Conservation (phyloP, 768 basidiomycete species). For the Coprinopsis cinerea region DNA sequence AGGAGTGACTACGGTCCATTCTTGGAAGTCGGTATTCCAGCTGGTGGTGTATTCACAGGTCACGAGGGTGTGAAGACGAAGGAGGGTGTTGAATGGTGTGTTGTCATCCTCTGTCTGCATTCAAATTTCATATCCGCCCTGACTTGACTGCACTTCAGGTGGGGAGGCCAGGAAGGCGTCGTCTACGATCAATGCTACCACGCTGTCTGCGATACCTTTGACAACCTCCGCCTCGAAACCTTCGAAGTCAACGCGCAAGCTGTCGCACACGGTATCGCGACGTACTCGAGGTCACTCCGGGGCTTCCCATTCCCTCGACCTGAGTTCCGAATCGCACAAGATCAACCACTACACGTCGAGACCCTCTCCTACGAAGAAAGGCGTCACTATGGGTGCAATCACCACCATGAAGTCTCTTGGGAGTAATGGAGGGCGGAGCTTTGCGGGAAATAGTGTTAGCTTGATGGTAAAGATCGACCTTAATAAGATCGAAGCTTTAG, state of each 20-base stretch:
- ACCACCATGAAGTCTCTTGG: slow-evolving; percentile 5
- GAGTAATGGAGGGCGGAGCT: too few species aligned
- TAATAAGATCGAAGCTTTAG: too few species aligned
- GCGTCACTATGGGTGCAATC: slow-evolving; percentile 2
- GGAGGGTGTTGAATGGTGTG: slow-evolving; percentile 19
- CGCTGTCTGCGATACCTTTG: slow-evolving; percentile 21
- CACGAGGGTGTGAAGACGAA: slow-evolving; percentile 23
- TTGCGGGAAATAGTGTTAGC: too few species aligned
- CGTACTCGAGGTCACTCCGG: slow-evolving; percentile 17
- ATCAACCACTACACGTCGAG: not conserved
- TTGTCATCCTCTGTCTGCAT: not conserved
- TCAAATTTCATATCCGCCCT: not conserved
- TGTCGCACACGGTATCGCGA: slow-evolving; percentile 20
- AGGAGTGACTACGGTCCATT: slow-evolving; percentile 28
- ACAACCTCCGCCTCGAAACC: slow-evolving; percentile 20
- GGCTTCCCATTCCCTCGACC: slow-evolving; percentile 16
- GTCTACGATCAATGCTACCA: slow-evolving; percentile 27
- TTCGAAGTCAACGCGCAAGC: slow-evolving; percentile 21
- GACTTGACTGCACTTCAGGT: slow-evolving; percentile 18
- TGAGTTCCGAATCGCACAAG: not conserved
- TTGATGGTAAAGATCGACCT: too few species aligned
- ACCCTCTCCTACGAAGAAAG: slow-evolving; percentile 8
- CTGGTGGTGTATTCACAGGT: slow-evolving; percentile 26
- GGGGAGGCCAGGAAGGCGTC: slow-evolving; percentile 24
- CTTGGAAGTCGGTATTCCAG: slow-evolving; percentile 24